Percentiles rank a stretch among this genome's conserved stretches.
These are phyloP conservation scores for Phyllosticta paracitricarpa DNA, from an alignment of 2,329 filamentous ascomycete species.

Conservation along the genomic window DNA sequence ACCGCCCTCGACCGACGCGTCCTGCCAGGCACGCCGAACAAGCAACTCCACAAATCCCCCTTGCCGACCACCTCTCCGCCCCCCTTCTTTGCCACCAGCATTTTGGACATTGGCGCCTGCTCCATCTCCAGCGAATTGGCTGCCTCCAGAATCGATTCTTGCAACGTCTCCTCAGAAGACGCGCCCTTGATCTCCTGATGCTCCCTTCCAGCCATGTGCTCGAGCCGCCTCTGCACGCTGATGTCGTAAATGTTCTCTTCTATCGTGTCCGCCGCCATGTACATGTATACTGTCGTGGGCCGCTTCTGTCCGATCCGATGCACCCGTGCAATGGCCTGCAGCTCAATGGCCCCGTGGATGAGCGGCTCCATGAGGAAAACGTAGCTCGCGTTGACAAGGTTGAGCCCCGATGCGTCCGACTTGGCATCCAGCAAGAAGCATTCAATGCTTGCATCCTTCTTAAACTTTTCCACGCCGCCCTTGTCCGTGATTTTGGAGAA, in stretches of 20 bases:
- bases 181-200: background rate
- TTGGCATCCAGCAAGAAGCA: conserved; percentile 85
- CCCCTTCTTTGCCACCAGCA: conserved; percentile 59
- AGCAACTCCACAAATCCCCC: conserved; percentile 76
- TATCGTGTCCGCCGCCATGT: conserved; percentile 80
- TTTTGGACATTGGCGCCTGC: conserved; percentile 55
- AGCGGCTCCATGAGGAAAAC: conserved; percentile 92
- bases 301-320: conserved; percentile 87
- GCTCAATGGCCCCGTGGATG: conserved; percentile 83
- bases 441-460: conserved; percentile 60
- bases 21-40: conserved; percentile 55
- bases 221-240: conserved; percentile 66
- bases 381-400: conserved; percentile 84
- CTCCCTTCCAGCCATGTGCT: conserved; percentile 52
- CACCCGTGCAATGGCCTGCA: conserved; percentile 90
- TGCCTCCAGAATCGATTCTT: conserved; percentile 60
- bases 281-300: conserved; percentile 90
- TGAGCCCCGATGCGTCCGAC: conserved; percentile 78
- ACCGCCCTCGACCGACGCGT: conserved; percentile 19
- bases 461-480: conserved; percentile 66
- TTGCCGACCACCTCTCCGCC: conserved; percentile 72
- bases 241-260: conserved; percentile 88
- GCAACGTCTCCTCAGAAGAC: conserved; percentile 28
- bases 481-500: conserved; percentile 59
- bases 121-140: conserved; percentile 81